Base-by-base conservation (phyloP, 2,329 filamentous ascomycete species). In the Thermothelomyces thermophilus region DNA sequence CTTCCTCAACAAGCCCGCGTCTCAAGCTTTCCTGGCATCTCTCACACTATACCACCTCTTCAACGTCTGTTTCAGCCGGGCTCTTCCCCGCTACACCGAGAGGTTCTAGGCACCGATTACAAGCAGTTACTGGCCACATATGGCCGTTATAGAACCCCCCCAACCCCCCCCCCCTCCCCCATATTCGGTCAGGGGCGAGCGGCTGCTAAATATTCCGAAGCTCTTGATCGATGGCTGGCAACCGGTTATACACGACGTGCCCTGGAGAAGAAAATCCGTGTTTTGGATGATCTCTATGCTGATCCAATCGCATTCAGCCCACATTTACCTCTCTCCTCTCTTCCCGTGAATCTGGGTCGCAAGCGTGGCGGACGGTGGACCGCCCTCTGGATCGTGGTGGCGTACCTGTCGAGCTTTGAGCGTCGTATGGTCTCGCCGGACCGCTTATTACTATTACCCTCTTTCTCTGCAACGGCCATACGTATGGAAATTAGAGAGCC, bases 131-230 rank as follows among this genome's bases (percentile, higher is more conserved):
- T 39, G 31, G 13, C 42, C 44, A 45, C 34, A 28, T 44, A 33
- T 33, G 11, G 10, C 24, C 33, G 14, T 17, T 34, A 43, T 24
- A 16, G 10, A 7, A 3, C 13, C 26, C 40, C n/a, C 20, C 19
- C 7, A 19, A 3, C n/a, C 31, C 50, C 36, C 48, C 37, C 24
- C 35, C n/a, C 30, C 36, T 9, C 46, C 30, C 30, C 34, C 48
- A n/a, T 17, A 42, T 46, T 46, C 40, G 42, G 57, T 61, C 56
- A 57, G 43, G 54, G 50, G 58, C 50, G 35, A 45, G 34, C 59
- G 57, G 59, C 59, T 59, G 59, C 51, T 59, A 60, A 60, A 58
- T 52, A 41, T 35, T 19, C 51, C 55, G 54, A 56, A 46, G 51
- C 49, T 57, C 53, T 46, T 17, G 8, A 30, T 41, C 31, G 48